Percentiles rank a stretch among this genome's conserved stretches.
These are phyloP conservation scores for Alternaria solani DNA, from an alignment of 2,329 filamentous ascomycete species.

Conservation along the genomic window DNA sequence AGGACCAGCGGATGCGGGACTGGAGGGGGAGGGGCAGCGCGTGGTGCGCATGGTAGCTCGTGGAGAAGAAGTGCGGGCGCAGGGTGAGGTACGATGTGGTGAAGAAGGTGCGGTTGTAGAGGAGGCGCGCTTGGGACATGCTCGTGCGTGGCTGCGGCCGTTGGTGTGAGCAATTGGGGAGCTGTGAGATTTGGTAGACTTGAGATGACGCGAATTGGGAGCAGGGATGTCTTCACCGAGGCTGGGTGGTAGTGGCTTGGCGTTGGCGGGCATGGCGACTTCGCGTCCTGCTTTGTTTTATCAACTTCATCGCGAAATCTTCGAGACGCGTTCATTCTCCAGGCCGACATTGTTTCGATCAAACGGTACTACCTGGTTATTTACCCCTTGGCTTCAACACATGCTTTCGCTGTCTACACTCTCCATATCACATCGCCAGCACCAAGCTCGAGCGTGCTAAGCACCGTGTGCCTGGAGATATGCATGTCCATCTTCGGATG, in stretches of 20 bases:
- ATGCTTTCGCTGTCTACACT: not conserved
- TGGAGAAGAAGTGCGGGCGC: slow-evolving; percentile 5
- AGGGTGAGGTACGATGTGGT: slow-evolving; percentile 1
- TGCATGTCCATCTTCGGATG: not conserved
- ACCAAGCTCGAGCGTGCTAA: not conserved
- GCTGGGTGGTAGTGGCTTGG: slow-evolving; percentile 36
- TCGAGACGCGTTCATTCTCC: not conserved
- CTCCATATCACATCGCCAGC: not conserved
- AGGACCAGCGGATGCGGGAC: slow-evolving; percentile 38
- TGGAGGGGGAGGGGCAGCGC: slow-evolving; percentile 27
- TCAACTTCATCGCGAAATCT: not conserved
- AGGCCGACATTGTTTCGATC: not conserved
- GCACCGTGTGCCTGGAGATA: not conserved
- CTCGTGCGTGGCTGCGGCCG: slow-evolving; percentile 6
- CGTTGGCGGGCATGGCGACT: slow-evolving; percentile 4
- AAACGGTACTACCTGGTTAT: not conserved
- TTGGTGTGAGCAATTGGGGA: slow-evolving; percentile 3
- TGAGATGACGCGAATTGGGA: not conserved
- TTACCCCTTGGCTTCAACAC: not conserved
- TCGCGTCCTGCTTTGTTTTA: not conserved
- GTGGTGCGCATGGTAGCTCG: slow-evolving; percentile 14
- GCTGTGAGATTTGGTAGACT: slow-evolving; percentile 4
- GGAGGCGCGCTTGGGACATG: slow-evolving; percentile 33
- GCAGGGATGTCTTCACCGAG: slow-evolving; percentile 29
- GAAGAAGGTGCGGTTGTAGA: slow-evolving; percentile 19